Conservation (phyloP, 2,329 filamentous ascomycete species). For the Colletotrichum abscissum region DNA sequence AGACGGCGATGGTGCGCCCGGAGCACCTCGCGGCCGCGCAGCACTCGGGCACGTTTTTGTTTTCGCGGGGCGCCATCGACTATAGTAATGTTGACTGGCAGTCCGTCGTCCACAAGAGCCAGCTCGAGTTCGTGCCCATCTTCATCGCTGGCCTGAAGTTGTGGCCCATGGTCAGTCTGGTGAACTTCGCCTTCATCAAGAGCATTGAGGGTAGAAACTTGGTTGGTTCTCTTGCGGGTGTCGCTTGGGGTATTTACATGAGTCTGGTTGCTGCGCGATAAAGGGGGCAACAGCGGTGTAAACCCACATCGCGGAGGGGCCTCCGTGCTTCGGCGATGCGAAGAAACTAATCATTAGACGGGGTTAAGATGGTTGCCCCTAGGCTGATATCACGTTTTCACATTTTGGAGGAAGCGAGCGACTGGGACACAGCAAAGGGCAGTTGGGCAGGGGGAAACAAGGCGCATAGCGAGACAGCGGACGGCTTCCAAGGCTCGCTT, state of each 20-base stretch:
- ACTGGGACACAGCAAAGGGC: neutral
- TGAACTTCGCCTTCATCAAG: conserved; percentile 76
- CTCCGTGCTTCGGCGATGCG: neutral
- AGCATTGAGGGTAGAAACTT: conserved; percentile 78
- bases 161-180: conserved; percentile 76
- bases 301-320: neutral
- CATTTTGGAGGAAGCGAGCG: neutral
- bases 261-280: conserved; percentile 65
- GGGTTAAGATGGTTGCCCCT: no score
- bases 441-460: neutral
- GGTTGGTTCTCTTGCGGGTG: conserved; percentile 77
- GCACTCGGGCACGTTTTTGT: conserved; percentile 42
- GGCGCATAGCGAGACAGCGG: neutral
- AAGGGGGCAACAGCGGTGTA: neutral
- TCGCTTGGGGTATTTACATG: conserved; percentile 81
- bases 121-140: conserved; percentile 71
- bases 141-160: conserved; percentile 75
- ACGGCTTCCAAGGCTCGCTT: neutral
- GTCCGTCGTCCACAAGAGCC: conserved; percentile 54
- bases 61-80: conserved; percentile 53
- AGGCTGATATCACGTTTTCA: neutral
- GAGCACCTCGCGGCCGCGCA: conserved; percentile 48
- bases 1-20: conserved; percentile 56
- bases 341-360: neutral
- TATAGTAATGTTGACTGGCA: conserved; percentile 58